These are phyloP conservation scores for Thuja plicata DNA, from an alignment of 83 land plant genomes.

Conservation along the genomic window DNA sequence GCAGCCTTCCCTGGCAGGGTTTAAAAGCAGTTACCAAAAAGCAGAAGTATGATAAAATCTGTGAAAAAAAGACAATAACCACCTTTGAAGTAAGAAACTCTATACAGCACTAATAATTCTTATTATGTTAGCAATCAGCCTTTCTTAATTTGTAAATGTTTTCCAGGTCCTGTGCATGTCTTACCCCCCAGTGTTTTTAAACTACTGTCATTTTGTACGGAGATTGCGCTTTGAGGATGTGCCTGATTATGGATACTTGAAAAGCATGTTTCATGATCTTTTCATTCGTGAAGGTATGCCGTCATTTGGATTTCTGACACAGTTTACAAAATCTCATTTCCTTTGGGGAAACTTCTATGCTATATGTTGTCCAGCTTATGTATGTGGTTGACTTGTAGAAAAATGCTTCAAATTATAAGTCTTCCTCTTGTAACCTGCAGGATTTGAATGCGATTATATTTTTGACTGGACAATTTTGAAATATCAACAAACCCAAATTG, in stretches of 20 bases:
- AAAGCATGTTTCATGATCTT: conserved; percentile 64
- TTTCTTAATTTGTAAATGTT: neutral
- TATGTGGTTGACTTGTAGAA: neutral
- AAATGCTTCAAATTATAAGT: neutral
- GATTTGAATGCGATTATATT: conserved; percentile 69
- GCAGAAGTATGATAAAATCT: conserved; percentile 52
- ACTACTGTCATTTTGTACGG: conserved; percentile 58
- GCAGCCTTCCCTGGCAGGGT: conserved; percentile 65
- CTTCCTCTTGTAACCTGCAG: conserved; percentile 20
- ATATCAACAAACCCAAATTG: conserved; percentile 67
- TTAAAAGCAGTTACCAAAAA: conserved; percentile 56
- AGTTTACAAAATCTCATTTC: neutral
- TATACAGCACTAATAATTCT: neutral
- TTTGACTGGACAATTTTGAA: conserved; percentile 75
- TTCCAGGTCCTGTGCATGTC: conserved; percentile 57
- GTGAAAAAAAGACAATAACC: conserved; percentile 50
- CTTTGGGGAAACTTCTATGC: neutral
- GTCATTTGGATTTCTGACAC: neutral
- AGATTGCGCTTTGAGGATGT: conserved; percentile 59
- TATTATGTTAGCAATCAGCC: neutral
- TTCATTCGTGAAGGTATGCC: conserved; percentile 63
- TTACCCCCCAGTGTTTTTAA: conserved; percentile 70
- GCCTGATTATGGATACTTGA: conserved; percentile 63
- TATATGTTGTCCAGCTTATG: neutral
- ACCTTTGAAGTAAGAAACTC: conserved; percentile 35